Base-by-base conservation (phyloP, 2,329 filamentous ascomycete species). In the Colletotrichum eremochloae region DNA sequence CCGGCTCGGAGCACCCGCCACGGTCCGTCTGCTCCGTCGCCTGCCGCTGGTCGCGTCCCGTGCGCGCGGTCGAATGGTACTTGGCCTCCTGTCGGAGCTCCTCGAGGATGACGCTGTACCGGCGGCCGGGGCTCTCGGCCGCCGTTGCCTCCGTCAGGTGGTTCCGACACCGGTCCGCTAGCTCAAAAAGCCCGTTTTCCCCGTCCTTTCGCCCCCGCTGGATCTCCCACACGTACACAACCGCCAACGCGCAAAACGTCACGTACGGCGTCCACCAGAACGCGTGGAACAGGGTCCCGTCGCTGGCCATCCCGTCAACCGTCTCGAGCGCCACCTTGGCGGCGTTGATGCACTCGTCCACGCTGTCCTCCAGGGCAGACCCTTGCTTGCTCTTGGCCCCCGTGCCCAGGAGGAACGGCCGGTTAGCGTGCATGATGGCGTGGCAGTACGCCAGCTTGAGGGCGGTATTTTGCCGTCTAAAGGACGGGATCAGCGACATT, bases 211-310 rank as follows among this genome's bases (percentile, higher is more conserved):
- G 3, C n/a, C 56, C 65, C 38, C 77, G 75, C n/a, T 79, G 78
- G 9, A 79, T 79, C 55, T 86, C 80, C 80, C 86, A 88, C 2
- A 89, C 84, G 72, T 89, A 89, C 0, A 88, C 79, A 3, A 89
- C 85, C 0, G 86, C 86, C 0, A 89, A 80, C 1, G 87, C 86
- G 72, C 86, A 88, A 69, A 89, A 88, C 0, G 85, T 84, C 9
- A 87, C 85, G 73, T 88, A 88, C 31, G 86, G 84, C 29, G 85
- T 88, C 77, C 85, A 88, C 84, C 86, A 88, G 44, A 87, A 84
- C 0, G 84, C 83, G 64, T 86, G 82, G 61, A 75, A 74, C 6
- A 75, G 20, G 0, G 64, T 75, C 0, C 73, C 81, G 9, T 82
- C 80, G 2, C 78, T 75, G 42, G 82, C 81, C 40, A 85, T 79